A percentile compares a stretch with the other conserved stretches of the same genome.
Evolutionary conservation across 208 protist genomes (phyloP).

Genomic region (Perkinsela sp.): DNA sequence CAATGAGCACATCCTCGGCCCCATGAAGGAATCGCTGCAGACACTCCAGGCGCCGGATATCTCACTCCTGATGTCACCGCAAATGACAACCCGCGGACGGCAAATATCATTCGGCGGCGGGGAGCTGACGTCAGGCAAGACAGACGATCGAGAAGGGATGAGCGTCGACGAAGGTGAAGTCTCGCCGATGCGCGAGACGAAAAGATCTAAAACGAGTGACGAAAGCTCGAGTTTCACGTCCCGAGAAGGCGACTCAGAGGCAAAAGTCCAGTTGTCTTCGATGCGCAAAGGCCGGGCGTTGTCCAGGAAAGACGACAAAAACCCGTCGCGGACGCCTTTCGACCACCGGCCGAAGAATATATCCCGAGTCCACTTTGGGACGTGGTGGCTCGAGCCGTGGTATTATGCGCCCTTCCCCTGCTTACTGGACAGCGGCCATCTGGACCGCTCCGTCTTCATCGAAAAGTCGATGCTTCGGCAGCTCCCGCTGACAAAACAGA

Average conservation of each 20-base stretch:
- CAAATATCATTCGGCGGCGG: constrained; percentile 4
- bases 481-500: background rate
- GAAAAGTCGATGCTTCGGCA: background rate
- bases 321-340: constrained; percentile 19
- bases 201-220: background rate
- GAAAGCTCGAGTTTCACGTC: constrained; percentile 2
- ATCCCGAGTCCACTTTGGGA: constrained; percentile 73
- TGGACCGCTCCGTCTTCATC: constrained; percentile 1
- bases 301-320: constrained; percentile 17
- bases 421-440: background rate
- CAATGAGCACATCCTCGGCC: constrained; percentile 22
- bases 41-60: constrained; percentile 7
- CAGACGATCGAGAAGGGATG: background rate
- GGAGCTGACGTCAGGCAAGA: background rate
- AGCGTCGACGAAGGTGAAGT: constrained; percentile 4
- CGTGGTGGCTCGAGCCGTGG: constrained; percentile 80
- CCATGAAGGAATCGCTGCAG: constrained; percentile 13
- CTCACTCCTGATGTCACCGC: constrained; percentile 8
- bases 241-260: background rate
- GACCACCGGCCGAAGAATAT: constrained; percentile 82
- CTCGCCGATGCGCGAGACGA: background rate
- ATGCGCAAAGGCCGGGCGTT: constrained; percentile 1
- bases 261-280: no score
- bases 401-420: constrained; percentile 89
- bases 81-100: constrained; percentile 32